phyloP scores from a whole-genome alignment of 495 filamentous ascomycete genomes.

The Penicillium longicatenatum region DNA sequence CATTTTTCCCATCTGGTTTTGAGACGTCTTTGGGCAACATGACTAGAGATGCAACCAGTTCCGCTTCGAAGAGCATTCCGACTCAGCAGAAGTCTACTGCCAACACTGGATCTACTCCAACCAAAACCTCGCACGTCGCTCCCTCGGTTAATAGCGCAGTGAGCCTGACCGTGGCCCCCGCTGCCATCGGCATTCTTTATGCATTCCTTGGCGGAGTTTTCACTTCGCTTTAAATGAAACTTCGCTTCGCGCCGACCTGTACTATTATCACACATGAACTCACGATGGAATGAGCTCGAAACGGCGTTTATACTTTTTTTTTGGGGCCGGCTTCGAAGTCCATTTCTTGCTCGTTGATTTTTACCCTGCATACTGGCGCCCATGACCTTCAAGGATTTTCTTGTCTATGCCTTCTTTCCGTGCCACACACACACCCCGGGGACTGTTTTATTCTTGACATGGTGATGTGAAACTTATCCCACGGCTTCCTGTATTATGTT shows the following conservation, averaged over 20 bases:
- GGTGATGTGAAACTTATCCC: neutral
- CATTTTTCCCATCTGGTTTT: conserved; percentile 49
- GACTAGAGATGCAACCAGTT: conserved; percentile 12
- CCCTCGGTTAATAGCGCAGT: conserved; percentile 21
- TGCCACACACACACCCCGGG: neutral
- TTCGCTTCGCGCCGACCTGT: conserved; percentile 16
- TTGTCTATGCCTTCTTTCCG: conserved; percentile 12
- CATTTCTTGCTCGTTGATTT: conserved; percentile 19
- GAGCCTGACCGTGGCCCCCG: conserved; percentile 9
- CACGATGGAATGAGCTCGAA: conserved; percentile 21
- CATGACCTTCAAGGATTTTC: conserved; percentile 2
- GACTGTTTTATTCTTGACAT: neutral
- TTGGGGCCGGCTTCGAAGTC: conserved; percentile 11
- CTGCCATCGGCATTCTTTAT: conserved; percentile 20
- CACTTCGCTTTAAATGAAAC: conserved; percentile 19
- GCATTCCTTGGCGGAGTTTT: conserved; percentile 21
- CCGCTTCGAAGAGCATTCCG: conserved; percentile 3
- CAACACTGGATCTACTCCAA: conserved; percentile 4
- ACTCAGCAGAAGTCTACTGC: conserved; percentile 7
- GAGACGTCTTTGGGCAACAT: conserved; percentile 23
- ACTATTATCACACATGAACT: conserved; percentile 26
- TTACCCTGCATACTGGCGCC: conserved; percentile 21
- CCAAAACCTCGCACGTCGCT: conserved; percentile 15
- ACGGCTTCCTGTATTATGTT: conserved; percentile 1
- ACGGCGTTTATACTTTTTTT: conserved; percentile 24